Conservation (phyloP, 2,329 filamentous ascomycete species). For the Penicillium sp. region DNA sequence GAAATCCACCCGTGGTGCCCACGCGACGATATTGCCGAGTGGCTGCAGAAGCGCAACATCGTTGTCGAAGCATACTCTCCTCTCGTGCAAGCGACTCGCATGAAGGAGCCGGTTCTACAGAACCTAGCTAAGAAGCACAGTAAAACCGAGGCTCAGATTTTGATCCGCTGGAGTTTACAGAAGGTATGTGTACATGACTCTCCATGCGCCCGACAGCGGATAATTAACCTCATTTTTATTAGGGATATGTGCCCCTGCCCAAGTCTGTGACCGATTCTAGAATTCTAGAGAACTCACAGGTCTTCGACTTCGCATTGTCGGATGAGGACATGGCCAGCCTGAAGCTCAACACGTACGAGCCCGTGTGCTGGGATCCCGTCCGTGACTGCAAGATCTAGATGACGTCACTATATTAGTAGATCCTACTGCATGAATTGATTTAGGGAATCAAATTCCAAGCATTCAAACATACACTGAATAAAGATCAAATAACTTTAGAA, state of each 20-base stretch:
- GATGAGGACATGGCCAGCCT: constrained; percentile 58
- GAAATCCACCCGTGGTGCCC: constrained; percentile 88
- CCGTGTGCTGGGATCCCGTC: constrained; percentile 59
- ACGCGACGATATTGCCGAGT: constrained; percentile 73
- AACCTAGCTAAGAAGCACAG: constrained; percentile 55
- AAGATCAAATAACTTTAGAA: background rate
- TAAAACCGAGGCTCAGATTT: constrained; percentile 58
- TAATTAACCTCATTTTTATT: background rate
- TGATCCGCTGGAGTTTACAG: constrained; percentile 62
- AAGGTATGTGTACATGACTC: constrained; percentile 43
- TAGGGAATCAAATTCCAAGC: background rate
- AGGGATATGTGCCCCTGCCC: constrained; percentile 62
- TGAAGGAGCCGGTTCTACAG: constrained; percentile 54
- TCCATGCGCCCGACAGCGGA: background rate
- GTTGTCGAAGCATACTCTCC: constrained; percentile 58
- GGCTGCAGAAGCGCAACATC: constrained; percentile 65
- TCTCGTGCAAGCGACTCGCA: constrained; percentile 46
- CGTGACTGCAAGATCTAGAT: constrained; percentile 27
- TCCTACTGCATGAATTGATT: background rate
- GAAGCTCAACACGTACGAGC: constrained; percentile 55
- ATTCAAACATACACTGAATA: background rate
- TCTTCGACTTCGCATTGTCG: constrained; percentile 61
- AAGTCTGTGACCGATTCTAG: constrained; percentile 60
- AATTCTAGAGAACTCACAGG: constrained; percentile 59
- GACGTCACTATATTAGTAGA: background rate